Evolutionary conservation across 2,329 filamentous ascomycete genomes (phyloP).

Genomic region (Monilinia laxa): DNA sequence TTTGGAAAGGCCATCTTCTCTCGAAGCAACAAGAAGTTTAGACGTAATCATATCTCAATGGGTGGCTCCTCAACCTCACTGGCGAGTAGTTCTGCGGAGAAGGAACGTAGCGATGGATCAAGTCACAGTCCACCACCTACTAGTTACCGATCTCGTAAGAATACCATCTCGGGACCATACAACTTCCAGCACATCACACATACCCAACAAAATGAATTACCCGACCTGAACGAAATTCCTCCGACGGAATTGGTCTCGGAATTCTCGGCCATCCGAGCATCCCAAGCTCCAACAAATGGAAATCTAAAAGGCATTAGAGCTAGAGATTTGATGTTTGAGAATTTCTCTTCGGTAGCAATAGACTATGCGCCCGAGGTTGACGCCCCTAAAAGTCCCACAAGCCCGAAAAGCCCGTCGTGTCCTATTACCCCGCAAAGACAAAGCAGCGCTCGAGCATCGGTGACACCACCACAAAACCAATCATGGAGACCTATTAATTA

Average conservation of each 20-base stretch:
- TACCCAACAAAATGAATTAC: conserved; percentile 51
- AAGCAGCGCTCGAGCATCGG: conserved; percentile 18
- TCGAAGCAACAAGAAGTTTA: conserved; percentile 50
- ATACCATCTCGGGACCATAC: conserved; percentile 59
- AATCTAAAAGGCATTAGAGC: conserved; percentile 43
- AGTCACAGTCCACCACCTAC: background rate
- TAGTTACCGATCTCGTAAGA: conserved; percentile 26
- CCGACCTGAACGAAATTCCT: conserved; percentile 45
- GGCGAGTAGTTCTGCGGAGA: conserved; percentile 25
- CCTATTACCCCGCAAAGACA: conserved; percentile 27
- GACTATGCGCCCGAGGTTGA: conserved; percentile 30
- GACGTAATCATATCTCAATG: conserved; percentile 46
- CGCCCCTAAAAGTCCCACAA: conserved; percentile 1
- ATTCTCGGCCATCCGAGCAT: conserved; percentile 45
- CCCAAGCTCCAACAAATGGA: conserved; percentile 42
- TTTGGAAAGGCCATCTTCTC: conserved; percentile 57
- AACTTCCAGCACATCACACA: conserved; percentile 67
- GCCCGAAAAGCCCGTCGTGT: conserved; percentile 27
- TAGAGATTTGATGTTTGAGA: conserved; percentile 48
- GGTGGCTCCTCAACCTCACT: conserved; percentile 27
- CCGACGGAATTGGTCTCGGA: conserved; percentile 48
- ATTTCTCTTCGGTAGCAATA: conserved; percentile 50
- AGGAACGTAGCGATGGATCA: conserved; percentile 20
- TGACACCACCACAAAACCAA: conserved; percentile 44
- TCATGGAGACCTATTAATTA: conserved; percentile 36